Base-by-base conservation (phyloP, 83 land plant species). In the Picea abies region DNA sequence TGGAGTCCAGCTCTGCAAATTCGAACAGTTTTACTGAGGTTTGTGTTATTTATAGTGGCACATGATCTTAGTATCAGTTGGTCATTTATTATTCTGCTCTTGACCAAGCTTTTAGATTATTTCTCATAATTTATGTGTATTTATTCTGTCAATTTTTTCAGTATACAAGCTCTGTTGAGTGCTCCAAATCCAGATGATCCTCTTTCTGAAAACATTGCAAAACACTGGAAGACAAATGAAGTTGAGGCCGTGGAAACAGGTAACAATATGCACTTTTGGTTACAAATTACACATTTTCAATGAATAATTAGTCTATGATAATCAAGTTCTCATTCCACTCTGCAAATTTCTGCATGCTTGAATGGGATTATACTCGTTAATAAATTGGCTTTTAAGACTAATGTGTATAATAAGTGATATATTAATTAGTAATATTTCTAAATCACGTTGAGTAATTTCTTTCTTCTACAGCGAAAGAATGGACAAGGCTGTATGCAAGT, bases 1-100 rank as follows among this genome's bases (percentile, higher is more conserved):
- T 96, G 99, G 98, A 96, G 99, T 86, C 99, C 98, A 16, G 99
- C 99, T 78, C 92, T 96, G 29, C 98, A 96, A 81, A 96, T 96
- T 62, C 90, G 99, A 82, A 96, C 99, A 25, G 98, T 97, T 6
- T 89, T 97, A 10, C 83, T 97, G 84, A 97, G 96, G 99, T 95
- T 63, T 12, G 82, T 82, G 22, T 11, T 39, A 60, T 4, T 47
- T 67, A 29, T 56, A 65, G 26, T 29, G 23, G 4, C 11, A 73
- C 11, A 73, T 44, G 58, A 0, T 22, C 12, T 49, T 73, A 73
- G 58, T 52, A 44, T 73, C 22, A 9, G 20, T 20, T 44, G 11
- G 11, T 7, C 11, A n/a, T 73, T 73, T 73, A 25, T 73, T n/a
- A 44, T 22, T 73, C 56, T n/a, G 22, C 1, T 47, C 47, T n/a